Conservation (phyloP, 495 filamentous ascomycete genomes). For the Neurospora discreta region DNA sequence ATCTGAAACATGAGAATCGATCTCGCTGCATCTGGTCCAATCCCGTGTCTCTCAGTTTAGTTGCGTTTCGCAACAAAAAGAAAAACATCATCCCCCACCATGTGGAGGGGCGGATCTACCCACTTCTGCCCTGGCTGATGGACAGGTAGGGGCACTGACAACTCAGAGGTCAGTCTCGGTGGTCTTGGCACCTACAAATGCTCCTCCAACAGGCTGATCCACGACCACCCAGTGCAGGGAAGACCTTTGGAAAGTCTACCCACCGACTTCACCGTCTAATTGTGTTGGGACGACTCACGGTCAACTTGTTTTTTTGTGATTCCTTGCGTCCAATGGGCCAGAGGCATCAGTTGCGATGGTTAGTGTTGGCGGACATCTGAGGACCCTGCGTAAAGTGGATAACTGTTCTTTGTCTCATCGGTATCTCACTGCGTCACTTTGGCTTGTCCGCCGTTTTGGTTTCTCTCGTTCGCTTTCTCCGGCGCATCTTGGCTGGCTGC, state of each 20-base stretch:
- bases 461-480: background rate
- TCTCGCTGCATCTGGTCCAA: background rate
- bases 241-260: background rate
- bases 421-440: background rate
- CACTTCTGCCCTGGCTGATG: conserved; percentile 7
- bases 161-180: conserved; percentile 5
- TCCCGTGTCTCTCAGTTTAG: background rate
- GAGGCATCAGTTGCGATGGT: background rate
- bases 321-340: background rate
- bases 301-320: background rate
- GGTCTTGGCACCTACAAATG: conserved; percentile 1
- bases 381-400: background rate
- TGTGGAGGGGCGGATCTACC: conserved; percentile 9
- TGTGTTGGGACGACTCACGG: background rate
- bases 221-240: background rate
- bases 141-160: conserved; percentile 5
- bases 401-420: background rate
- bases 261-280: background rate
- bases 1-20: background rate
- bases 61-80: conserved; percentile 2
- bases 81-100: conserved; percentile 5
- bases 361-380: background rate
- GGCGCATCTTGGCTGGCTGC: background rate
- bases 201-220: background rate
- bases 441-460: background rate